Evolutionary conservation across 2,329 filamentous ascomycete genomes (phyloP).

Genomic region (Colletotrichum cereale): DNA sequence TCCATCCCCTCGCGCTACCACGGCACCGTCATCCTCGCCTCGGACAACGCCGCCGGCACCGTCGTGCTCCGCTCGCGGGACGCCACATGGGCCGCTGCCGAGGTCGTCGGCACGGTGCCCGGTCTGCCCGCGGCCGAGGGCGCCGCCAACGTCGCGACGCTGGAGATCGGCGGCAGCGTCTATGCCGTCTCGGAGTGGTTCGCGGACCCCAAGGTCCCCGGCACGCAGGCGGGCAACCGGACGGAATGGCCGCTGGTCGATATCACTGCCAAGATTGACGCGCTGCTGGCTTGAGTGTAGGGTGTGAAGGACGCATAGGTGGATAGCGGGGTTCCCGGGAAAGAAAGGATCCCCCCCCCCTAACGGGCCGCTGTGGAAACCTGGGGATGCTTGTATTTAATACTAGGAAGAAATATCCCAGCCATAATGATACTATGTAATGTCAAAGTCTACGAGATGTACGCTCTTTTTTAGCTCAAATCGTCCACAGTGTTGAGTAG

Average conservation of each 20-base stretch:
- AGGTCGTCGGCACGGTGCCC: slow-evolving; percentile 50
- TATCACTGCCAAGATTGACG: slow-evolving; percentile 29
- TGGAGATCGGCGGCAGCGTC: slow-evolving; percentile 36
- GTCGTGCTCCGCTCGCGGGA: slow-evolving; percentile 54
- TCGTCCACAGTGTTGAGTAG: too few species aligned
- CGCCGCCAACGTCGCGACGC: slow-evolving; percentile 16
- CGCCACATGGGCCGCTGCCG: slow-evolving; percentile 50
- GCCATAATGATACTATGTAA: too few species aligned
- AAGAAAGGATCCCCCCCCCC: too few species aligned
- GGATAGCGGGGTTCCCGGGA: too few species aligned
- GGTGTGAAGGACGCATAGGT: not conserved
- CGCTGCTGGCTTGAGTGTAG: not conserved
- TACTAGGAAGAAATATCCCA: too few species aligned
- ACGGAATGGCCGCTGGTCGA: slow-evolving; percentile 32
- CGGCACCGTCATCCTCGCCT: slow-evolving; percentile 50
- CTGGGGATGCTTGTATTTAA: too few species aligned
- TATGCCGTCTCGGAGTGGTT: slow-evolving; percentile 35
- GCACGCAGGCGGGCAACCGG: slow-evolving; percentile 35
- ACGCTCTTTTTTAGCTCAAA: too few species aligned
- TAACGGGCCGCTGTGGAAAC: too few species aligned
- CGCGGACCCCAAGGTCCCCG: slow-evolving; percentile 17
- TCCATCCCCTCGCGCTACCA: slow-evolving; percentile 51
- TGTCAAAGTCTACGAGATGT: too few species aligned
- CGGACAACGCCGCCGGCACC: slow-evolving; percentile 49
- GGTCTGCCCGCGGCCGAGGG: slow-evolving; percentile 36